These are phyloP conservation scores for Eucalyptus regnans DNA, from an alignment of 345 rosid genomes.

Conservation along the genomic window DNA sequence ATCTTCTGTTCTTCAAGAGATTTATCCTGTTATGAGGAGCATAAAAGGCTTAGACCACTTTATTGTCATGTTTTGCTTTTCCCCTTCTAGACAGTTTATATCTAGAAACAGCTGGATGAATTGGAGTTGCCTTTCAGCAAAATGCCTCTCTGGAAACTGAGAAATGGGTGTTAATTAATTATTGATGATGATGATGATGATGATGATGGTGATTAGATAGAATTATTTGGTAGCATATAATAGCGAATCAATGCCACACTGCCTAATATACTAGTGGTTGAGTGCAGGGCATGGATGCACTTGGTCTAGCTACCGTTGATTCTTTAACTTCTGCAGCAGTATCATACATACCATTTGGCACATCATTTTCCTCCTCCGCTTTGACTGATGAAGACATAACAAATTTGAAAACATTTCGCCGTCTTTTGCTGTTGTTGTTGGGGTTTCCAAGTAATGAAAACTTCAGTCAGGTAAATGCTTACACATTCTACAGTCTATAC, in stretches of 20 bases:
- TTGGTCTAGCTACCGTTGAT: slow-evolving; percentile 69
- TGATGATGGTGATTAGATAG: neutral
- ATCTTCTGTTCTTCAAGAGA: neutral
- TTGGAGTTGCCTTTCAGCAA: neutral
- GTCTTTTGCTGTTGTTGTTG: slow-evolving; percentile 50
- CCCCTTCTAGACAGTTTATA: neutral
- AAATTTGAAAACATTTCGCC: slow-evolving; percentile 67
- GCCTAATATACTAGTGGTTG: neutral
- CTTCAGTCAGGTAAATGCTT: slow-evolving; percentile 20
- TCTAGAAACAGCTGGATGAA: neutral
- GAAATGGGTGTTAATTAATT: neutral
- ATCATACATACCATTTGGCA: slow-evolving; percentile 31
- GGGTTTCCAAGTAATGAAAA: slow-evolving; percentile 25
- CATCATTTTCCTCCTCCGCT: slow-evolving; percentile 20
- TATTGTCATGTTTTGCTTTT: neutral
- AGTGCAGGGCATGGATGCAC: slow-evolving; percentile 83
- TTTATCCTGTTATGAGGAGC: neutral
- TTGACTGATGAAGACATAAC: slow-evolving; percentile 67
- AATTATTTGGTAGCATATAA: neutral
- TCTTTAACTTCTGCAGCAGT: slow-evolving; percentile 41
- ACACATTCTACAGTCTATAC: neutral
- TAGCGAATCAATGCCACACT: neutral
- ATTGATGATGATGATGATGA: neutral
- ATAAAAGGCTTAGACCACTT: neutral
- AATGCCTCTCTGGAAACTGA: neutral